phyloP scores from a whole-genome alignment of 176 grass and related monocot genomes.

The Aegilops longissima region DNA sequence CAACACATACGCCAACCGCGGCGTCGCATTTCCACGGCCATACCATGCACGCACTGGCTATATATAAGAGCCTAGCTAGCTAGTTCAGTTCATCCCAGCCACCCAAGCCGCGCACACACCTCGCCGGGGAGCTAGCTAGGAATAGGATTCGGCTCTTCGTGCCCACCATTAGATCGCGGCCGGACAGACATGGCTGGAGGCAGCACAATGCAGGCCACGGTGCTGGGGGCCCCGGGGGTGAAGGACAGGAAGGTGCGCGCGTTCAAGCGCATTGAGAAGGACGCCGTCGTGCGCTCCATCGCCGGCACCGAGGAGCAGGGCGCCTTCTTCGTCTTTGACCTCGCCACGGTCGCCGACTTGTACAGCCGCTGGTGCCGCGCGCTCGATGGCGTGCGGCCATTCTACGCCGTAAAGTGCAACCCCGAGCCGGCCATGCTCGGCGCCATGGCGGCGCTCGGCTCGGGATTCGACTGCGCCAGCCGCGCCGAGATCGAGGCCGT shows the following conservation, averaged over 20 bases:
- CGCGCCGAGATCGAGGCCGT: slow-evolving; percentile 18
- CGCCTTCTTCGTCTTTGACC: background rate
- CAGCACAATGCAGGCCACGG: slow-evolving; percentile 2
- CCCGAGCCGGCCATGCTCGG: background rate
- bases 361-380: background rate
- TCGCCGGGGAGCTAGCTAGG: too few relatives aligned
- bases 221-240: slow-evolving; percentile 23
- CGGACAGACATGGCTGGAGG: slow-evolving; percentile 13
- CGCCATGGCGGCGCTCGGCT: background rate
- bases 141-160: too few relatives aligned
- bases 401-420: slow-evolving; percentile 34
- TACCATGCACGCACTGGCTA: too few relatives aligned
- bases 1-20: too few relatives aligned
- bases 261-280: background rate
- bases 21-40: too few relatives aligned
- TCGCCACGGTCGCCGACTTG: background rate
- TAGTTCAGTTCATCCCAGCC: too few relatives aligned
- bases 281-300: background rate
- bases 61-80: too few relatives aligned
- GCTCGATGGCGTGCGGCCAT: background rate
- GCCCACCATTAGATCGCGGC: too few relatives aligned
- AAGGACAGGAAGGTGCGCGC: slow-evolving; percentile 29
- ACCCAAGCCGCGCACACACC: too few relatives aligned
- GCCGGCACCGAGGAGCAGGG: background rate
- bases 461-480: slow-evolving; percentile 29